Percentiles rank a stretch among this genome's conserved stretches.
Conservation (phyloP, 75 land plant species). For the Cunninghamia lanceolata region DNA sequence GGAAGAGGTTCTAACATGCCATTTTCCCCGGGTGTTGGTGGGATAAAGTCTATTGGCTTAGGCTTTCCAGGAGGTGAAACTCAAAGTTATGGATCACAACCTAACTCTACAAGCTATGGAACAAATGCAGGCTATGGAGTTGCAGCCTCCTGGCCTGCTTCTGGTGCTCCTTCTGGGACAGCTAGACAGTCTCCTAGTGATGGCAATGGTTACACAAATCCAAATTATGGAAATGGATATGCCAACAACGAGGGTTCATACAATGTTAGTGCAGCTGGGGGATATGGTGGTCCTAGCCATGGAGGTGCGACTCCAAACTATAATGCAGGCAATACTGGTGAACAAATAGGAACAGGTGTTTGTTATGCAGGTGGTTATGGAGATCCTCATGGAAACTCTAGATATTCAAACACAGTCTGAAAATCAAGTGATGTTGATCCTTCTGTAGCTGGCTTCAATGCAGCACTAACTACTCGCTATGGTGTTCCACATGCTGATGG, state of each 20-base stretch:
- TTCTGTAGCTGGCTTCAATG: too few relatives aligned
- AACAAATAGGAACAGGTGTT: constrained; percentile 27
- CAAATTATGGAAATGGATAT: constrained; percentile 64
- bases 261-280: constrained; percentile 34
- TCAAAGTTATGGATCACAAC: constrained; percentile 64
- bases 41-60: constrained; percentile 19
- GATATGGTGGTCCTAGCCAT: constrained; percentile 61
- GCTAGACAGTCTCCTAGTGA: constrained; percentile 49
- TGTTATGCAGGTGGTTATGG: constrained; percentile 59
- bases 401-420: too few relatives aligned
- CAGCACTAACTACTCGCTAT: too few relatives aligned
- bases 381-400: constrained; percentile 48
- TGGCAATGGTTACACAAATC: constrained; percentile 55
- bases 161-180: constrained; percentile 4
- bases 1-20: constrained; percentile 32
- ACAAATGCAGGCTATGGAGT: constrained; percentile 46
- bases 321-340: constrained; percentile 28
- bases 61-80: constrained; percentile 32
- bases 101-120: constrained; percentile 35
- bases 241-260: constrained; percentile 59
- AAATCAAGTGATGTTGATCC: too few relatives aligned
- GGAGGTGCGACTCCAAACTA: constrained; percentile 37
- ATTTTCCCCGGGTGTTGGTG: constrained; percentile 91
- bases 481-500: too few relatives aligned
- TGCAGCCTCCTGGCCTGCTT: constrained; percentile 38